A percentile compares a stretch with the other conserved stretches of the same genome.
Evolutionary conservation across 2,329 filamentous ascomycete genomes (phyloP).

Genomic region (Pseudopyricularia javanii): DNA sequence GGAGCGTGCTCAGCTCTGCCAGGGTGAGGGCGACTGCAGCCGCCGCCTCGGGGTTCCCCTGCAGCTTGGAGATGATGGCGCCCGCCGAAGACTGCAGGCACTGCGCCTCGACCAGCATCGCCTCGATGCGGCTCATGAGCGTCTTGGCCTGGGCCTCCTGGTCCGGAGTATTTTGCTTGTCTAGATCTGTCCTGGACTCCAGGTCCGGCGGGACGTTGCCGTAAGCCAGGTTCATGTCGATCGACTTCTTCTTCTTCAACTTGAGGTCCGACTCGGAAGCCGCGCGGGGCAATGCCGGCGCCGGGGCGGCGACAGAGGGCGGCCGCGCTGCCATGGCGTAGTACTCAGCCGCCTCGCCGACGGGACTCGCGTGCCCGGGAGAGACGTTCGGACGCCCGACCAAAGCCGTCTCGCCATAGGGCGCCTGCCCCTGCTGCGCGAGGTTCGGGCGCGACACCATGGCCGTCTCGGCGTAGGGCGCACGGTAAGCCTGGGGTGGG

Average conservation of each 20-base stretch:
- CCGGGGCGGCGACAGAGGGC: background rate
- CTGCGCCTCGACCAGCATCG: slow-evolving; percentile 72
- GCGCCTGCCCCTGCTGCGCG: too few relatives aligned
- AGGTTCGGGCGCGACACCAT: slow-evolving; percentile 22
- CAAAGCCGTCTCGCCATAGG: too few relatives aligned
- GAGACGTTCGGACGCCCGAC: slow-evolving; percentile 17
- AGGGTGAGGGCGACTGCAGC: slow-evolving; percentile 88
- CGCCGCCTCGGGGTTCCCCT: slow-evolving; percentile 71
- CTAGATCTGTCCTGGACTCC: slow-evolving; percentile 32
- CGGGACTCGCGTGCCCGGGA: slow-evolving; percentile 17
- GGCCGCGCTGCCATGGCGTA: background rate
- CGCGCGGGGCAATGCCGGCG: background rate
- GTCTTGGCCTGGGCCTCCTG: slow-evolving; percentile 24
- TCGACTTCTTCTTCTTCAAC: slow-evolving; percentile 29
- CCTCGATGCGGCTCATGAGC: slow-evolving; percentile 64
- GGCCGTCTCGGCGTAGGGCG: slow-evolving; percentile 13
- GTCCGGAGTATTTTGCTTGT: slow-evolving; percentile 28
- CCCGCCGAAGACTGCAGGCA: slow-evolving; percentile 78
- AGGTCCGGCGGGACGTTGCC: slow-evolving; percentile 68
- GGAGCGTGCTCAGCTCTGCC: slow-evolving; percentile 75
- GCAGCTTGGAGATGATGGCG: slow-evolving; percentile 63
- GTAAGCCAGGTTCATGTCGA: slow-evolving; percentile 90
- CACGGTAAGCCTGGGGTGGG: slow-evolving; percentile 20
- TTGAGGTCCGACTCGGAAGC: slow-evolving; percentile 26
- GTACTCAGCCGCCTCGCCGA: background rate